Conservation (phyloP, 2,329 filamentous ascomycete genomes). For the Aspergillus glaucus region DNA sequence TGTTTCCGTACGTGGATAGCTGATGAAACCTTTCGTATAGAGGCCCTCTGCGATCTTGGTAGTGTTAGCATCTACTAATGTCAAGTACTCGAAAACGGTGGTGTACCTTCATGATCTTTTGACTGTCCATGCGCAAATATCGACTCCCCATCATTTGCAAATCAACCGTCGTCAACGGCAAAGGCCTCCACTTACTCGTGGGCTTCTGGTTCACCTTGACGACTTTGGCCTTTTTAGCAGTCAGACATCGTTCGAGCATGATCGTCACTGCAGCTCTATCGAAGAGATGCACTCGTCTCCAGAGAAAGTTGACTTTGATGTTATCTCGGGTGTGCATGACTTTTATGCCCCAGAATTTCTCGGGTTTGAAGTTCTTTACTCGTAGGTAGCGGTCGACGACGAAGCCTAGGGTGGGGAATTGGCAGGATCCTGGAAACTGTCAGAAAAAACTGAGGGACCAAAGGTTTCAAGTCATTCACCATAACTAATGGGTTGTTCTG, state of each 20-base stretch:
- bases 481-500: constrained; percentile 68
- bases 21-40: constrained; percentile 94
- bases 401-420: constrained; percentile 94
- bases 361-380: constrained; percentile 87
- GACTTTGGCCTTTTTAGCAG: constrained; percentile 69
- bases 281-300: constrained; percentile 77
- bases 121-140: constrained; percentile 83
- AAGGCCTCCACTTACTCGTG: constrained; percentile 86
- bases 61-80: constrained; percentile 1
- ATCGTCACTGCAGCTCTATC: constrained; percentile 76
- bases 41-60: constrained; percentile 64
- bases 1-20: constrained; percentile 94
- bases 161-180: constrained; percentile 92
- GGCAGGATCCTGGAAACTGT: constrained; percentile 64
- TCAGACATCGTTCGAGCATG: constrained; percentile 78
- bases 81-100: not conserved
- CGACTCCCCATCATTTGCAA: constrained; percentile 90
- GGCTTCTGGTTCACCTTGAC: constrained; percentile 83
- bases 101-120: constrained; percentile 72
- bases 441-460: not conserved
- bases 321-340: constrained; percentile 70
- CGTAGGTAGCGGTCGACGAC: constrained; percentile 94
- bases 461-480: constrained; percentile 44
- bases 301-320: constrained; percentile 76
- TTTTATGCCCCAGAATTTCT: constrained; percentile 88